These are phyloP conservation scores for Linnemannia hyalina DNA, from an alignment of 192 early-diverging fungal species.

Conservation along the genomic window DNA sequence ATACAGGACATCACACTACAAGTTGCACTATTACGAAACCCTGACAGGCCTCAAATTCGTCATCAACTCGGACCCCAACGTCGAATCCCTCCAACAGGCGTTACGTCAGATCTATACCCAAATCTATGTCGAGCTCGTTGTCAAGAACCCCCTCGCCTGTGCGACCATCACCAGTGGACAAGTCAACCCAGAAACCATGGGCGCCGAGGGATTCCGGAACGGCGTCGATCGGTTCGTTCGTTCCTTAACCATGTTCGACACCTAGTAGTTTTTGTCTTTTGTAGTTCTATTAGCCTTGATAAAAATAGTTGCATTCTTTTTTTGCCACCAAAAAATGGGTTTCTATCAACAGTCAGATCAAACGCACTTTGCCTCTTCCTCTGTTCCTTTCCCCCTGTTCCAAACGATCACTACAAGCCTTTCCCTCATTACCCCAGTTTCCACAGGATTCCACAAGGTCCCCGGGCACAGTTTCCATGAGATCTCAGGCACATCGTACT, in stretches of 20 bases:
- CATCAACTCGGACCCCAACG: slow-evolving; percentile 81
- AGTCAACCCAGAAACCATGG: slow-evolving; percentile 63
- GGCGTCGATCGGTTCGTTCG: slow-evolving; percentile 68
- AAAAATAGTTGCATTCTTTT: background rate
- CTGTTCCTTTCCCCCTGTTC: too few species aligned
- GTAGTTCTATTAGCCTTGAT: background rate
- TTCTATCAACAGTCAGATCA: too few species aligned
- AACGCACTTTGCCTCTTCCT: too few species aligned
- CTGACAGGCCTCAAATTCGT: slow-evolving; percentile 91
- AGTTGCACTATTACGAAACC: slow-evolving; percentile 93
- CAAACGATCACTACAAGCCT: background rate
- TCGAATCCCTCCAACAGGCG: slow-evolving; percentile 75
- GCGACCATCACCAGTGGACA: slow-evolving; percentile 7
- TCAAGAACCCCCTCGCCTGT: slow-evolving; percentile 85
- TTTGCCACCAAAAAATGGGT: background rate
- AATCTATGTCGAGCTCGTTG: slow-evolving; percentile 94
- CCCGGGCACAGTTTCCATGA: background rate
- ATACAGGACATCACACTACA: slow-evolving; percentile 88
- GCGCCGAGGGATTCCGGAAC: slow-evolving; percentile 66
- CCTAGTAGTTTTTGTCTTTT: slow-evolving; percentile 13
- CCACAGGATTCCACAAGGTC: background rate
- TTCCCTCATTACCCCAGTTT: background rate
- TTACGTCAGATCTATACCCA: slow-evolving; percentile 87
- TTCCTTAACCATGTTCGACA: slow-evolving; percentile 66
- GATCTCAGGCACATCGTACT: background rate